Base-by-base conservation (phyloP, 106 monocot species). In the Acorus gramineus region DNA sequence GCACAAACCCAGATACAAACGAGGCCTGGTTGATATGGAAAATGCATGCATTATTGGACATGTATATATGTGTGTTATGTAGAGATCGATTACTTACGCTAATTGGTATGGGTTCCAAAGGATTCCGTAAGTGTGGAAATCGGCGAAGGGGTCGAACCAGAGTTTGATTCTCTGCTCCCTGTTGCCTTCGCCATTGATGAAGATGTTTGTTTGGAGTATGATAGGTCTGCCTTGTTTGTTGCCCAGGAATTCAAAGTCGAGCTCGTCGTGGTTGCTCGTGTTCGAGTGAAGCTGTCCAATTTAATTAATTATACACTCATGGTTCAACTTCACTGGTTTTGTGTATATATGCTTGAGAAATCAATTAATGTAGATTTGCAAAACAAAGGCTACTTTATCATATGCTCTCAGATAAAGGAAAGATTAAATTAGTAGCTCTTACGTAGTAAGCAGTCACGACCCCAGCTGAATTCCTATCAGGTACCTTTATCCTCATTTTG, bases 231-330 rank as follows among this genome's bases (percentile, higher is more conserved):
- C 79, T 65, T 71, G 43, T 46, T 53, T 63, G 67, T 79, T 72
- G 14, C 83, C 79, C 45, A 79, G 13, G 79, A 83, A 79, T 72
- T 83, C 83, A 9, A 83, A 72, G 57, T 79, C 79, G 3, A 79
- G 51, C 64, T 79, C 83, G 7, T 75, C 82, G 3, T 70, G 73
- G 5, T 58, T 55, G 13, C 47, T 66, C 49, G 56, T 42, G 14
- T 13, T 54, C 9, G 79, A 76, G 0, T 61, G 14, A 4, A 76
- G 42, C 80, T 78, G 28, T 60, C 66, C 66, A 69, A 2, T 66
- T n/a, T 59, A 69, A 2, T 66, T n/a, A 50, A 76, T 63, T 0
- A 7, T 44, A 42, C 66, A 76, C 12, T 67, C 43, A 42, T 76
- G 75, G 51, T 28, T 28, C 28, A 28, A 1, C 28, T 28, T 28